A percentile compares a stretch with the other conserved stretches of the same genome.
phyloP scores from a whole-genome alignment of 2,329 filamentous ascomycete genomes.

The Sordariomycetes sp. region DNA sequence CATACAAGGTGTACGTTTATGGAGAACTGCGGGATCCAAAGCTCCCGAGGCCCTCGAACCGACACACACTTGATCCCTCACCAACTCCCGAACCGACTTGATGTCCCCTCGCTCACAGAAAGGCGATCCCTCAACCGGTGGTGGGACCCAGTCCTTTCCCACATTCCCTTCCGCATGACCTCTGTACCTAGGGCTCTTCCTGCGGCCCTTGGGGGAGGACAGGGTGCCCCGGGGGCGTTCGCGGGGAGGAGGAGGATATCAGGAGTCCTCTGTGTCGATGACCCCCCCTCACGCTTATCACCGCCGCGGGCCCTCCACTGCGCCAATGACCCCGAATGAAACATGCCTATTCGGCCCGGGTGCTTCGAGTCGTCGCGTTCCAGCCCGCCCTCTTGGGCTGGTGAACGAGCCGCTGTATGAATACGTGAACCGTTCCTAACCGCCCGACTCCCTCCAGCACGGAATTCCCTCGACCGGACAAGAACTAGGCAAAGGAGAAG shows the following conservation, averaged over 20 bases:
- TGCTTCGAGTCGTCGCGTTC: not conserved
- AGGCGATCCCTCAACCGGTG: too few species aligned
- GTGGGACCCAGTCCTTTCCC: not conserved
- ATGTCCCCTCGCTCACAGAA: too few species aligned
- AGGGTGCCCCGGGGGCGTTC: too few species aligned
- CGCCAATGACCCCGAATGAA: not conserved
- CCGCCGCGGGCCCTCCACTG: not conserved
- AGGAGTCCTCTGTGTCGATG: not conserved
- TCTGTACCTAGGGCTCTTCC: too few species aligned
- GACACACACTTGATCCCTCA: too few species aligned
- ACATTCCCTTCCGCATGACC: too few species aligned
- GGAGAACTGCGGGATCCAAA: too few species aligned
- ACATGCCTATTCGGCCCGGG: not conserved
- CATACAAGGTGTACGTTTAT: not conserved
- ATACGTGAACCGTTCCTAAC: not conserved
- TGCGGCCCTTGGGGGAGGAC: too few species aligned
- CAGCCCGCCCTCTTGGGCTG: not conserved
- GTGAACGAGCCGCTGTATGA: not conserved
- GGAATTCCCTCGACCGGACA: not conserved
- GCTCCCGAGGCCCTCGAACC: too few species aligned
- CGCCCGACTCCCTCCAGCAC: not conserved
- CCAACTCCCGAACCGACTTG: too few species aligned
- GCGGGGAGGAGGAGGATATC: too few species aligned
- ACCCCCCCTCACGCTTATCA: not conserved
- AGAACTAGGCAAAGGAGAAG: not conserved